Conservation (phyloP, 2,329 filamentous ascomycete genomes). For the Botrytis sinoallii region DNA sequence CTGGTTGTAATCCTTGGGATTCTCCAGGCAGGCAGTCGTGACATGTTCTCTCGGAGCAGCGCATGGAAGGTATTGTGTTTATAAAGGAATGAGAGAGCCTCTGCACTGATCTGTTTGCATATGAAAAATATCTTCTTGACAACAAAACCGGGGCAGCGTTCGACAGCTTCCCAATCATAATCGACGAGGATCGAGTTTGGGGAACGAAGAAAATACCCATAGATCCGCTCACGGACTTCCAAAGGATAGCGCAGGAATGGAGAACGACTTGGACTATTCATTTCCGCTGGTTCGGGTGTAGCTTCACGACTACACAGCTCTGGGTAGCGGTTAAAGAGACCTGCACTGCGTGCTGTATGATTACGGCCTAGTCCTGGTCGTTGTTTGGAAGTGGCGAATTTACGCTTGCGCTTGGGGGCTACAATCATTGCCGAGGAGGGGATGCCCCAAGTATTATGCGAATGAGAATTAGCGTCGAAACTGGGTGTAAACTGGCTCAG, state of each 20-base stretch:
- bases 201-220: slow-evolving; percentile 27
- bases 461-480: slow-evolving; percentile 14
- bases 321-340: background rate
- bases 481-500: slow-evolving; percentile 1
- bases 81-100: slow-evolving; percentile 31
- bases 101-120: slow-evolving; percentile 31
- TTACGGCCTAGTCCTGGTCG: background rate
- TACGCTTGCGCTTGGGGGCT: slow-evolving; percentile 14
- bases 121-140: slow-evolving; percentile 23
- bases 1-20: slow-evolving; percentile 13
- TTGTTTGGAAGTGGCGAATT: background rate
- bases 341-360: background rate
- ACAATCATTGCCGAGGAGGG: background rate
- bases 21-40: background rate
- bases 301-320: background rate
- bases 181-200: slow-evolving; percentile 30
- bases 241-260: slow-evolving; percentile 28
- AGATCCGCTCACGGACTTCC: slow-evolving; percentile 33
- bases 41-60: slow-evolving; percentile 23
- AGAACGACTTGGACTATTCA: slow-evolving; percentile 23
- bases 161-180: slow-evolving; percentile 27
- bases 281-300: slow-evolving; percentile 5
- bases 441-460: slow-evolving; percentile 19
- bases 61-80: slow-evolving; percentile 30
- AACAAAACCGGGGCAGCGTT: slow-evolving; percentile 20